A percentile compares a stretch with the other conserved stretches of the same genome.
phyloP scores from a whole-genome alignment of 2,329 filamentous ascomycete species.

The Thelonectria blattea region DNA sequence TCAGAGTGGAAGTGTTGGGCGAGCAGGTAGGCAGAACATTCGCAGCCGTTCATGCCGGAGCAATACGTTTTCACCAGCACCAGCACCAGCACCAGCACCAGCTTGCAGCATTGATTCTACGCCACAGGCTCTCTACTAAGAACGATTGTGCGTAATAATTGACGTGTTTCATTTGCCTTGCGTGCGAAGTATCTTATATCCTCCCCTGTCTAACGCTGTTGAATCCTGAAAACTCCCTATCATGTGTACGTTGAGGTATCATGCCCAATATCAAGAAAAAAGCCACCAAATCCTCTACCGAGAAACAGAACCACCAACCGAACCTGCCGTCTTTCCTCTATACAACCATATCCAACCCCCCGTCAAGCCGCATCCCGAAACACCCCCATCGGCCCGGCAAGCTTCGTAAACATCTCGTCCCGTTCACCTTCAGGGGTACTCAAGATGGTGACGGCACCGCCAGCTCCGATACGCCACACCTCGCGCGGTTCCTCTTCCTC shows the following conservation, averaged over 20 bases:
- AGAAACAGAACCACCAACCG: slow-evolving; percentile 10
- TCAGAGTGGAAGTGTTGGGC: slow-evolving; percentile 14
- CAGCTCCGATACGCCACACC: slow-evolving; percentile 84
- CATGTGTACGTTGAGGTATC: slow-evolving; percentile 46
- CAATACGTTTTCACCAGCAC: slow-evolving; percentile 4
- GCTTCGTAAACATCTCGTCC: slow-evolving; percentile 87
- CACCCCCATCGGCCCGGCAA: slow-evolving; percentile 62
- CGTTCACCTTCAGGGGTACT: slow-evolving; percentile 82
- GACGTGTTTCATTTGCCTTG: slow-evolving; percentile 11
- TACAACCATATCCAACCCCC: neutral
- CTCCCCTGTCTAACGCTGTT: slow-evolving; percentile 35
- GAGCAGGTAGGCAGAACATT: slow-evolving; percentile 15
- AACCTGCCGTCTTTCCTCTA: slow-evolving; percentile 4
- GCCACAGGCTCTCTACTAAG: slow-evolving; percentile 5
- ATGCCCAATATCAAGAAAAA: slow-evolving; percentile 26
- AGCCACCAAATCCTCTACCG: neutral
- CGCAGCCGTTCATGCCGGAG: slow-evolving; percentile 20
- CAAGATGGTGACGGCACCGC: slow-evolving; percentile 85
- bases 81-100: neutral
- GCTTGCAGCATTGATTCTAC: slow-evolving; percentile 6
- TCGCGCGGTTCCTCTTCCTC: slow-evolving; percentile 47
- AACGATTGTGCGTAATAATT: slow-evolving; percentile 17
- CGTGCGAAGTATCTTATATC: slow-evolving; percentile 13
- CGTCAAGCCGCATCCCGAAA: slow-evolving; percentile 48
- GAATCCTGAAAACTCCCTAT: slow-evolving; percentile 39